phyloP scores from a whole-genome alignment of 805 yeast species.

The Barnettozyma wickerhamii region DNA sequence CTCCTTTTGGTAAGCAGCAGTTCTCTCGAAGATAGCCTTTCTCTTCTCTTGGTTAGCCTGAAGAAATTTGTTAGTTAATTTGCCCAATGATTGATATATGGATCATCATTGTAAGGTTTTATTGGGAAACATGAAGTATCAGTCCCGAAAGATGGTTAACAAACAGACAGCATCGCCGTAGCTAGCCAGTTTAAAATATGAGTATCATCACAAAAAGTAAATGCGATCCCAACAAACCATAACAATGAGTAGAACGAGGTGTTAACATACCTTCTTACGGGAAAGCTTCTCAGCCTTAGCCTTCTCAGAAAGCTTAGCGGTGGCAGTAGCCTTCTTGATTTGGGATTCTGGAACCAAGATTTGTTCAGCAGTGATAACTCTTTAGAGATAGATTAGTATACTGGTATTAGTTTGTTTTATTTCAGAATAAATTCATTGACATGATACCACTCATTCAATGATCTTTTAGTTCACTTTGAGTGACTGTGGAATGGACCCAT shows the following conservation, averaged over 20 bases:
- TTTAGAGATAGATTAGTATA: slow-evolving; percentile 8
- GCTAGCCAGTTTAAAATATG: slow-evolving; percentile 56
- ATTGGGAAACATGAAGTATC: slow-evolving; percentile 34
- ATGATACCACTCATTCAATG: slow-evolving; percentile 24
- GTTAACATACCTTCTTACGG: slow-evolving; percentile 70
- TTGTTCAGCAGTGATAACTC: slow-evolving; percentile 34
- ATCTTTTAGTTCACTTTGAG: slow-evolving; percentile 15
- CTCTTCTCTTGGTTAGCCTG: slow-evolving; percentile 52
- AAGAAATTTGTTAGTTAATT: not conserved
- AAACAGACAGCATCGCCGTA: slow-evolving; percentile 63
- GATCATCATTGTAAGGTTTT: not conserved
- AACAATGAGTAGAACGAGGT: not conserved
- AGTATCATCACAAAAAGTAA: slow-evolving; percentile 42
- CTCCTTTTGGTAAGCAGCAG: slow-evolving; percentile 95
- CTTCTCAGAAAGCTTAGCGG: slow-evolving; percentile 71
- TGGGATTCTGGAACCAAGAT: slow-evolving; percentile 74
- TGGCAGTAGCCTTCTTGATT: slow-evolving; percentile 76
- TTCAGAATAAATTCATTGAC: slow-evolving; percentile 22
- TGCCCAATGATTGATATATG: not conserved
- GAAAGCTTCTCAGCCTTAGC: slow-evolving; percentile 77
- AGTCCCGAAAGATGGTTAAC: slow-evolving; percentile 82
- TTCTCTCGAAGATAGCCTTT: slow-evolving; percentile 83
- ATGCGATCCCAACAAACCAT: not conserved
- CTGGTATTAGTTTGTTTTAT: not conserved
- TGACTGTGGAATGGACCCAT: not conserved